Evolutionary conservation across 768 basidiomycete genomes (phyloP), one percentile per base, ranked within the genome.

Genomic region (Artomyces pyxidatus): DNA sequence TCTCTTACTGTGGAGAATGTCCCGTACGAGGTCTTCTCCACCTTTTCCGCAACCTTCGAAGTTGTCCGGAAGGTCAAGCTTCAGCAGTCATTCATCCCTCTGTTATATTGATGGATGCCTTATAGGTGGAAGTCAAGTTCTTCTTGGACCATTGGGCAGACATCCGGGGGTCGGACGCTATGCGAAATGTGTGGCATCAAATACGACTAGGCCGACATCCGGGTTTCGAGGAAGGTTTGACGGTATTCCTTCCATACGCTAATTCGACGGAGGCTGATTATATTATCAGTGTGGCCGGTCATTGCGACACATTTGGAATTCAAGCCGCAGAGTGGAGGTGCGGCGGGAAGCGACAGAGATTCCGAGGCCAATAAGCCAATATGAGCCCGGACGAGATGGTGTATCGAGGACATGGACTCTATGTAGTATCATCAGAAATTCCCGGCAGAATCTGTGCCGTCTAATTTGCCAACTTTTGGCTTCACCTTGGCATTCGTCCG

Each of bases 131-230:
- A 63, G 75, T 92, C 14, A 76, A 77, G 29, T 89, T 77, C 68
- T 91, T 91, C 71, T 66, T 91, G 40, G 73, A 78, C 37, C 81
- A 91, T 59, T 94, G 90, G 90, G 67, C 74, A 32, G 83, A 88
- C 26, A 88, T 94, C 47, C 83, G 88, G 37, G 67, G 76, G n/a
- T 88, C 86, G n/a, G 80, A 83, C 16, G 76, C 84, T 11, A 89
- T 93, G 88, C 77, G 76, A 47, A 76, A 74, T 54, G 84, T 93
- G 4, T 92, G 88, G 86, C 76, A 81, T 49, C 87, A 91, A 65
- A 90, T 94, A 37, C 73, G 91, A 48, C 73, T 78, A 42, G 90
- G 90, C 38, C 74, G 86, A 28, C 86, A 91, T 61, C 85, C 88
- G 16, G 89, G 90, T 1, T 92, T 91, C 59, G 90, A 91, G 66